Evolutionary conservation across 257 asterid genomes (phyloP).

Genomic region (Solanum sejunctum): DNA sequence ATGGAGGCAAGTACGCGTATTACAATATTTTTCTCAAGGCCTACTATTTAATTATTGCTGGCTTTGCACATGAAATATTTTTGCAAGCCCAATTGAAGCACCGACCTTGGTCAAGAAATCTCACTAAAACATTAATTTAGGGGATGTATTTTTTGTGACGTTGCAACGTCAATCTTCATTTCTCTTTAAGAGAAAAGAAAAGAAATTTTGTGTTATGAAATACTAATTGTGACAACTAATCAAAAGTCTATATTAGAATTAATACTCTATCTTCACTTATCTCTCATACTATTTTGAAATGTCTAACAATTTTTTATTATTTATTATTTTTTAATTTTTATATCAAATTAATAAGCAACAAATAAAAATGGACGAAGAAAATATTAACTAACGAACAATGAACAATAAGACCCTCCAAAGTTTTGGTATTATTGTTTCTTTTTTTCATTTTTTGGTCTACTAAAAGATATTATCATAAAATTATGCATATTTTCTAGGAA

Average conservation of each 20-base stretch:
- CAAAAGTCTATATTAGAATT: neutral
- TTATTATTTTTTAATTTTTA: no score
- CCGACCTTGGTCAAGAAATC: neutral
- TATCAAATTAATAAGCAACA: rapidly evolving
- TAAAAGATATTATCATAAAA: neutral
- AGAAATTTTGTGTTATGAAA: neutral
- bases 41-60: neutral
- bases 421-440: neutral
- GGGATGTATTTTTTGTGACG: neutral
- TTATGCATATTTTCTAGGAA: neutral
- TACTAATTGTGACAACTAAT: neutral
- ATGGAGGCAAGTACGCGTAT: neutral
- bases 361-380: no score
- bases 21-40: neutral
- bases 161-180: neutral
- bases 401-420: neutral
- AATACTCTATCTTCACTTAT: no score
- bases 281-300: rapidly evolving
- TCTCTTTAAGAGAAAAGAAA: no score
- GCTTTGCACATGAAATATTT: neutral
- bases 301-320: no score
- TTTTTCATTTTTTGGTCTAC: neutral
- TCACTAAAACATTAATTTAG: neutral
- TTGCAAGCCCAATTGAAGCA: neutral
- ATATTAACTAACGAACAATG: neutral